Conservation (phyloP, 345 rosid genomes). For the Gossypium herbaceum region DNA sequence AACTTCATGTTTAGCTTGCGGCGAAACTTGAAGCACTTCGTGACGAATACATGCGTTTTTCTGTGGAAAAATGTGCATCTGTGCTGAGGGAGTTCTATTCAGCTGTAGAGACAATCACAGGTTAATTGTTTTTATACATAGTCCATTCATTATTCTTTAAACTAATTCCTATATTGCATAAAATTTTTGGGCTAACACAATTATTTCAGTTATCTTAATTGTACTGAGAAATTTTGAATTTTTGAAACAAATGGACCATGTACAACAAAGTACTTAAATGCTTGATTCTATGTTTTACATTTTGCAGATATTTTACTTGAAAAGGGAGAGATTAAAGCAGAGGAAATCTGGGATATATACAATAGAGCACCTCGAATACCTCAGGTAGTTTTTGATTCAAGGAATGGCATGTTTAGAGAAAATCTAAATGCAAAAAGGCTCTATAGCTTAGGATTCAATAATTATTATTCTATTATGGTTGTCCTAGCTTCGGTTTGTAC, state of each 20-base stretch:
- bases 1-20: conserved; percentile 55
- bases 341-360: conserved; percentile 79
- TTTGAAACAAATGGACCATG: background rate
- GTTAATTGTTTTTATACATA: conserved; percentile 26
- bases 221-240: background rate
- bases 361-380: conserved; percentile 63
- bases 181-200: background rate
- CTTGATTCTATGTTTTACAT: background rate
- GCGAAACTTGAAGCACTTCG: conserved; percentile 90
- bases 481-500: background rate
- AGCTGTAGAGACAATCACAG: conserved; percentile 92
- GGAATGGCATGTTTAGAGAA: background rate
- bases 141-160: conserved; percentile 2
- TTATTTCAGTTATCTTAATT: conserved; percentile 4
- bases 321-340: conserved; percentile 68
- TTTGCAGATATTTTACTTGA: conserved; percentile 76
- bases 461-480: background rate
- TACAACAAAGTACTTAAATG: background rate
- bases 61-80: conserved; percentile 72
- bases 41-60: conserved; percentile 82
- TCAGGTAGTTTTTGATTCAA: conserved; percentile 46
- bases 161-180: background rate
- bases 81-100: conserved; percentile 78
- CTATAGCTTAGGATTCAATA: background rate
- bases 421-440: too few relatives aligned